A percentile compares a stretch with the other conserved stretches of the same genome.
These are phyloP conservation scores for Cryptomeria japonica DNA, from an alignment of 75 land plant species.

Conservation along the genomic window DNA sequence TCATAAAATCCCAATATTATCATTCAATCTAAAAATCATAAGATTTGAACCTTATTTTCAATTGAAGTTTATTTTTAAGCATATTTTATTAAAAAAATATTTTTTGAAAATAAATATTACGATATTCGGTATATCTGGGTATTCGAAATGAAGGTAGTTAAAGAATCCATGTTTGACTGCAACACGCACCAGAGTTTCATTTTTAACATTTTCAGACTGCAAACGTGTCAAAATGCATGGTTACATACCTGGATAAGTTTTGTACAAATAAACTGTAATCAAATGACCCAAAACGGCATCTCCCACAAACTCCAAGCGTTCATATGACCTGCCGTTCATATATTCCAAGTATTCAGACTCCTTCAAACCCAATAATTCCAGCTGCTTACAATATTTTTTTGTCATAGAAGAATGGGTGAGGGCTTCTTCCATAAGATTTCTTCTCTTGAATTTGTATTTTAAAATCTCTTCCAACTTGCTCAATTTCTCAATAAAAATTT, in stretches of 20 bases:
- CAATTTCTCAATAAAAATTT: not conserved
- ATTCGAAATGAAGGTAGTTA: slow-evolving; percentile 26
- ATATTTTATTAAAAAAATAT: too few relatives aligned
- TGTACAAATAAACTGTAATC: slow-evolving; percentile 32
- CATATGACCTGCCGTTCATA: slow-evolving; percentile 12
- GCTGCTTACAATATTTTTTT: not conserved
- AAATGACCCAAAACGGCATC: slow-evolving; percentile 45
- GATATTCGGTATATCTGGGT: slow-evolving; percentile 19
- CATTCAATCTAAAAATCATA: too few relatives aligned
- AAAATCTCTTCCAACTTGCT: slow-evolving; percentile 29
- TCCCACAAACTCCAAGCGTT: slow-evolving; percentile 55
- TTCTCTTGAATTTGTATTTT: slow-evolving; percentile 37
- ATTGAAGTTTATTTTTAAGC: too few relatives aligned
- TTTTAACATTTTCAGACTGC: slow-evolving; percentile 46
- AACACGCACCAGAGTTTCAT: slow-evolving; percentile 56
- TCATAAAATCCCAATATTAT: too few relatives aligned
- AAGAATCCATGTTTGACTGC: slow-evolving; percentile 39
- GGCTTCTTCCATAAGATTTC: slow-evolving; percentile 38
- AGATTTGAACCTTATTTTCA: too few relatives aligned
- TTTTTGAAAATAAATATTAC: slow-evolving; percentile 14
- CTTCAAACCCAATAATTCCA: not conserved
- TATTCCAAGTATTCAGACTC: not conserved
- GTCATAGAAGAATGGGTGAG: slow-evolving; percentile 35
- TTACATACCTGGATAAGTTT: slow-evolving; percentile 22
- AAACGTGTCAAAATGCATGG: slow-evolving; percentile 44